Conservation (phyloP, 2,329 filamentous ascomycete species). For the Xylaria sp. region DNA sequence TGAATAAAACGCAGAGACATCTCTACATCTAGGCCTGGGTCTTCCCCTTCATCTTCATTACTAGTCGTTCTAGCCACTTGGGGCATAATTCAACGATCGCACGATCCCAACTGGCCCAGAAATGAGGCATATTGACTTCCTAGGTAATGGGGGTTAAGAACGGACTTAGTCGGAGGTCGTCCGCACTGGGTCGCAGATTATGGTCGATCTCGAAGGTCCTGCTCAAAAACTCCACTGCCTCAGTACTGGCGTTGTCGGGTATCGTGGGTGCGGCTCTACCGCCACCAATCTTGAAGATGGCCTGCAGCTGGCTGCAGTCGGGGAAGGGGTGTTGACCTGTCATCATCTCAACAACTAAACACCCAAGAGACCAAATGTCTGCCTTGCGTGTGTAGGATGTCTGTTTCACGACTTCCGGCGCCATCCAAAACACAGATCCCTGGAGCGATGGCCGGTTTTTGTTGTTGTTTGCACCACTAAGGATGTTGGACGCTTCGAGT, state of each 20-base stretch:
- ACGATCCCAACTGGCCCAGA: constrained; percentile 29
- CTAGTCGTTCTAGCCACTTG: constrained; percentile 17
- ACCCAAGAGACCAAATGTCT: constrained; percentile 97
- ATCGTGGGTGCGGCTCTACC: constrained; percentile 86
- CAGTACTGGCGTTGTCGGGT: constrained; percentile 82
- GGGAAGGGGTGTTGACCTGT: constrained; percentile 96
- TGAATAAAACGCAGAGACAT: constrained; percentile 17
- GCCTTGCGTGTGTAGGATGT: constrained; percentile 98
- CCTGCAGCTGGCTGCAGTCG: constrained; percentile 94
- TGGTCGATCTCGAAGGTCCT: constrained; percentile 97
- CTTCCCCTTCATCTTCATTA: constrained; percentile 23
- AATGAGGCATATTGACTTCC: constrained; percentile 36
- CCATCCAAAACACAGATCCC: constrained; percentile 99
- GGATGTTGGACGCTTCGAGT: constrained; percentile 86
- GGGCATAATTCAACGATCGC: constrained; percentile 20
- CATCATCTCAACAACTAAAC: constrained; percentile 98
- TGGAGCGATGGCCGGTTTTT: constrained; percentile 81
- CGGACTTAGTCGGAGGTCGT: constrained; percentile 82
- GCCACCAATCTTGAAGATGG: constrained; percentile 97
- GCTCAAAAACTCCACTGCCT: constrained; percentile 81
- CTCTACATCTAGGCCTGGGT: constrained; percentile 9
- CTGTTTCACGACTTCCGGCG: constrained; percentile 96
- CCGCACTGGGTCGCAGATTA: constrained; percentile 87
- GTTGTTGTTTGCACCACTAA: constrained; percentile 70
- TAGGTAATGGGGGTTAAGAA: constrained; percentile 78